Percentiles rank a stretch among this genome's conserved stretches.
These are phyloP conservation scores for Globisporangium lucens DNA, from an alignment of 352 stramenopile genomes.

Conservation along the genomic window DNA sequence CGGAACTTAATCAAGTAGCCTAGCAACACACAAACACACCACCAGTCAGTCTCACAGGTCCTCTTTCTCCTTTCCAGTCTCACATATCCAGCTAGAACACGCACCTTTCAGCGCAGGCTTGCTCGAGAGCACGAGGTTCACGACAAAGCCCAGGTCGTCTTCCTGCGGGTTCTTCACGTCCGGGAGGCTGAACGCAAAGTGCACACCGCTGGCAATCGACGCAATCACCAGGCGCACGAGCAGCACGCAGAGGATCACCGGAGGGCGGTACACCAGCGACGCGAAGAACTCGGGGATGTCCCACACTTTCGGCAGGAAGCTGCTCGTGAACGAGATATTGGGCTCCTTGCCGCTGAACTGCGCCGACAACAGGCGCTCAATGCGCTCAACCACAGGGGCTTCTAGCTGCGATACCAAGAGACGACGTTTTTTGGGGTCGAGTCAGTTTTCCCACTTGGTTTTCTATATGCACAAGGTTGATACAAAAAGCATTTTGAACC, in stretches of 20 bases:
- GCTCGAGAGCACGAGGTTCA: slow-evolving; percentile 56
- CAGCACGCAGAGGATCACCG: slow-evolving; percentile 60
- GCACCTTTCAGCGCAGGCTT: slow-evolving; percentile 62
- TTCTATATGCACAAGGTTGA: not conserved
- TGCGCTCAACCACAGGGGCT: slow-evolving; percentile 26
- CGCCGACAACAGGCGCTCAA: slow-evolving; percentile 47
- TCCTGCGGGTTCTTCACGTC: slow-evolving; percentile 66
- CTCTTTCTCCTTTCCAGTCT: not conserved
- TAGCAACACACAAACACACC: slow-evolving; percentile 13
- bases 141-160: slow-evolving; percentile 60
- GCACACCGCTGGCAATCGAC: slow-evolving; percentile 29
- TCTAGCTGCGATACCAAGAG: not conserved
- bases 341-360: slow-evolving; percentile 32
- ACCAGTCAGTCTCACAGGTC: not conserved
- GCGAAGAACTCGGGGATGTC: slow-evolving; percentile 51
- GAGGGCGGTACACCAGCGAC: slow-evolving; percentile 52
- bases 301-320: slow-evolving; percentile 50
- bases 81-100: not conserved
- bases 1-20: slow-evolving; percentile 62
- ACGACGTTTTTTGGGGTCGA: no score
- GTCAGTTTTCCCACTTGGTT: not conserved
- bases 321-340: slow-evolving; percentile 18
- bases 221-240: slow-evolving; percentile 53
- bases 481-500: slow-evolving; percentile 20
- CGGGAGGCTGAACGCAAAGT: slow-evolving; percentile 44